These are phyloP conservation scores for Trichaptum fuscoviolaceum DNA, from an alignment of 768 basidiomycete genomes.

Conservation along the genomic window DNA sequence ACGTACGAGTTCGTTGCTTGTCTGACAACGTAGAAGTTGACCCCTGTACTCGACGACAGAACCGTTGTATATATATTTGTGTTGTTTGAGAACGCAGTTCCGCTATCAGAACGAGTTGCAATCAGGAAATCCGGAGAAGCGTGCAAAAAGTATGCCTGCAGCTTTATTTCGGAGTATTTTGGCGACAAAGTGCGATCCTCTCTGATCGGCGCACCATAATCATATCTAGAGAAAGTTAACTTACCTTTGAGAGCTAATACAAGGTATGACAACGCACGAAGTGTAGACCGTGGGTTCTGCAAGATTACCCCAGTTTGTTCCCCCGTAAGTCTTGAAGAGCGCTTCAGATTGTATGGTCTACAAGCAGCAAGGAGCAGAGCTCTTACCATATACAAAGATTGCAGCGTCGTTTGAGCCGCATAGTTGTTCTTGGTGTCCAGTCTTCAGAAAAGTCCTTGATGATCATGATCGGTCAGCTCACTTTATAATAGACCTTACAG, in stretches of 20 bases:
- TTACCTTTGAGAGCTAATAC: not conserved
- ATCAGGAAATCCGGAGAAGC: slow-evolving; percentile 20
- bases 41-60: slow-evolving; percentile 17
- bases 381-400: slow-evolving; percentile 20
- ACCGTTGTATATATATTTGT: slow-evolving; percentile 19
- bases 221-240: slow-evolving; percentile 13
- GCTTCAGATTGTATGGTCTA: not conserved
- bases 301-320: slow-evolving; percentile 23
- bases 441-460: not conserved
- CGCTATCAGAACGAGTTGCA: slow-evolving; percentile 17
- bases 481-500: slow-evolving; percentile 16
- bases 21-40: slow-evolving; percentile 24
- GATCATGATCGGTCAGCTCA: not conserved
- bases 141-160: slow-evolving; percentile 24
- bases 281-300: slow-evolving; percentile 21
- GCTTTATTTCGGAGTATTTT: slow-evolving; percentile 27
- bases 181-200: slow-evolving; percentile 21
- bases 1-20: slow-evolving; percentile 16
- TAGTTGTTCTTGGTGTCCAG: slow-evolving; percentile 18
- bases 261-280: slow-evolving; percentile 10
- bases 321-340: slow-evolving; percentile 12
- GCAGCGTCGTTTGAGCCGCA: slow-evolving; percentile 16
- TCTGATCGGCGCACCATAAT: slow-evolving; percentile 23
- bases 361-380: slow-evolving; percentile 10
- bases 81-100: slow-evolving; percentile 15